These are phyloP conservation scores for Mytilinidion resinicola DNA, from an alignment of 495 filamentous ascomycete species.

Conservation along the genomic window DNA sequence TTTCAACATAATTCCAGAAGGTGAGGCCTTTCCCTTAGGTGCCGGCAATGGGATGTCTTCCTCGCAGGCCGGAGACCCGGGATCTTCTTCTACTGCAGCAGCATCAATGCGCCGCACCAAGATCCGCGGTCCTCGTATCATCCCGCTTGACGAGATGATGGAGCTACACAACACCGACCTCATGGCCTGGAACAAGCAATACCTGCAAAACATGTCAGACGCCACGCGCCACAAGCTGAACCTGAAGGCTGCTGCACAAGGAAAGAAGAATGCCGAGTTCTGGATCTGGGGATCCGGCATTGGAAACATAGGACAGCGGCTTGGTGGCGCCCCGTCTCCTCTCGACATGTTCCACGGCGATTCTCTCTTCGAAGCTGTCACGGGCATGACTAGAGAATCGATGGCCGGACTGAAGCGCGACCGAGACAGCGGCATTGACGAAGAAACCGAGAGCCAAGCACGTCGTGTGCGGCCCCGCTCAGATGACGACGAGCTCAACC, in stretches of 20 bases:
- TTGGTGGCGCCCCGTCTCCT: conserved; percentile 42
- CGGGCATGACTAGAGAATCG: conserved; percentile 25
- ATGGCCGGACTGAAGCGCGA: conserved; percentile 40
- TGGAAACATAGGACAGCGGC: conserved; percentile 49
- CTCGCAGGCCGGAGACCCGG: neutral
- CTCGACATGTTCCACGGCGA: conserved; percentile 52
- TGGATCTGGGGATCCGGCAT: conserved; percentile 33
- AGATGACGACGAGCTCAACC: conserved; percentile 39
- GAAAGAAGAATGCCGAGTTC: conserved; percentile 37
- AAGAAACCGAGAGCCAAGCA: conserved; percentile 32
- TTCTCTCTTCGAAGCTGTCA: conserved; percentile 44
- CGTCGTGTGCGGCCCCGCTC: conserved; percentile 43
- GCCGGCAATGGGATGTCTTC: neutral
- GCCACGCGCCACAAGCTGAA: conserved; percentile 18
- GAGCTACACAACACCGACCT: conserved; percentile 36
- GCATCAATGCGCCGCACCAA: conserved; percentile 19
- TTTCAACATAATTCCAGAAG: conserved; percentile 9
- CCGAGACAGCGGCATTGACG: conserved; percentile 34
- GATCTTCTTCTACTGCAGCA: conserved; percentile 9
- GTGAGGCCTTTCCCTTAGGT: conserved; percentile 9
- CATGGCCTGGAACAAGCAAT: conserved; percentile 33
- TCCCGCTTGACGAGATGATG: conserved; percentile 27
- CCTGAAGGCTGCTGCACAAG: conserved; percentile 19
- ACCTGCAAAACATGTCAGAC: conserved; percentile 35
- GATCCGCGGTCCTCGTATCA: conserved; percentile 13